These are phyloP conservation scores for Annulohypoxylon truncatum DNA, from an alignment of 2,329 filamentous ascomycete genomes.

Conservation along the genomic window DNA sequence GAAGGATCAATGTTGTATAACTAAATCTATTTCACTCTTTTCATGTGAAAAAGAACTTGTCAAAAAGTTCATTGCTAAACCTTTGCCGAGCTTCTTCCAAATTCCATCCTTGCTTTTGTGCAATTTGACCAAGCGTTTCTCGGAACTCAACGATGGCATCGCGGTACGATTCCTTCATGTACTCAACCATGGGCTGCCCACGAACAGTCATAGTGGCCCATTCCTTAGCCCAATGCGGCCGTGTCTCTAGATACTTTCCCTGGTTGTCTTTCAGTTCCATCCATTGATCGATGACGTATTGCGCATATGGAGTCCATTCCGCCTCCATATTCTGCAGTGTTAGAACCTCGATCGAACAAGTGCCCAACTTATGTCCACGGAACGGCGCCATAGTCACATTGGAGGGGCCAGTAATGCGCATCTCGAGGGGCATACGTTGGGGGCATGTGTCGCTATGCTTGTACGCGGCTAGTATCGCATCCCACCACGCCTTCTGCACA, in stretches of 20 bases:
- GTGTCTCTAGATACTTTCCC: conserved; percentile 49
- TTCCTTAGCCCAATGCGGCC: conserved; percentile 62
- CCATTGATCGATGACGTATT: conserved; percentile 57
- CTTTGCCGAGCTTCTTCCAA: conserved; percentile 13
- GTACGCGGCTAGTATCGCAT: conserved; percentile 60
- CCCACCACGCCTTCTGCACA: conserved; percentile 62
- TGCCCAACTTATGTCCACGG: conserved; percentile 55
- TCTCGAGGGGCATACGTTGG: conserved; percentile 58
- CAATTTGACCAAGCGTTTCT: conserved; percentile 16
- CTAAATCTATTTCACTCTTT: not conserved
- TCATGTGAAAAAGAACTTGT: conserved; percentile 20
- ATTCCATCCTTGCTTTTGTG: conserved; percentile 14
- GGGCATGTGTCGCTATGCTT: conserved; percentile 50
- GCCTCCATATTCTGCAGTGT: conserved; percentile 55
- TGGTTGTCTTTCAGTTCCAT: conserved; percentile 51
- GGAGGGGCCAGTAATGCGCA: conserved; percentile 58
- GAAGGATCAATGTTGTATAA: no score
- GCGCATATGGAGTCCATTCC: conserved; percentile 56
- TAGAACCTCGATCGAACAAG: conserved; percentile 57
- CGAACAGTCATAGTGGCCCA: conserved; percentile 45
- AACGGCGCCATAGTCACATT: conserved; percentile 59
- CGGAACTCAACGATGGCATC: conserved; percentile 18
- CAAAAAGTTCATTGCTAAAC: conserved; percentile 28
- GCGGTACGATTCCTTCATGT: conserved; percentile 22
- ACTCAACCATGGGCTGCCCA: conserved; percentile 22